Evolutionary conservation across 805 yeast genomes (phyloP).

Genomic region (Zygosaccharomyces siamensis): DNA sequence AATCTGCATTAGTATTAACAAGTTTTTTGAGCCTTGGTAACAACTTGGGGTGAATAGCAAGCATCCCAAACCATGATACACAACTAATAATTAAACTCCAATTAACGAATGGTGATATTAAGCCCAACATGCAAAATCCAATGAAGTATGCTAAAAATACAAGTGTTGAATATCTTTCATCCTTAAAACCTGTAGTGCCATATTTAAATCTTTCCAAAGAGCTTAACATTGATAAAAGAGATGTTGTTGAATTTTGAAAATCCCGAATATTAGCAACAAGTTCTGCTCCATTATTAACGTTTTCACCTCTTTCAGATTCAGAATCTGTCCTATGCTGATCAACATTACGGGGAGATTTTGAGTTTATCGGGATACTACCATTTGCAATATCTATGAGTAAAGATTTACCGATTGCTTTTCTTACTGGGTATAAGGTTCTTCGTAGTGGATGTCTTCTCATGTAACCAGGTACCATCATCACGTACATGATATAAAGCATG

Average conservation of each 20-base stretch:
- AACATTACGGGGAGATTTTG: constrained; percentile 10
- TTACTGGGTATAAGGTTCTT: constrained; percentile 39
- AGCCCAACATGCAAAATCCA: constrained; percentile 39
- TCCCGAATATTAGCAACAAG: constrained; percentile 61
- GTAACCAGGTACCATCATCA: constrained; percentile 67
- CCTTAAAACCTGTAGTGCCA: constrained; percentile 64
- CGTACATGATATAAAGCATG: constrained; percentile 47
- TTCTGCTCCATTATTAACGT: constrained; percentile 38
- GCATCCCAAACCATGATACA: constrained; percentile 52
- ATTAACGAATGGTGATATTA: constrained; percentile 52
- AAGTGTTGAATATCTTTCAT: constrained; percentile 62
- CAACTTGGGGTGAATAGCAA: constrained; percentile 57
- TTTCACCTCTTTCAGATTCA: constrained; percentile 22
- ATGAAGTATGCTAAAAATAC: constrained; percentile 43
- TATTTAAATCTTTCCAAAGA: constrained; percentile 49
- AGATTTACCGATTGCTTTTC: constrained; percentile 49
- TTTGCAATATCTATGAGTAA: constrained; percentile 38
- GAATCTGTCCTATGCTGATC: constrained; percentile 1
- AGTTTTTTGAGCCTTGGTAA: constrained; percentile 28
- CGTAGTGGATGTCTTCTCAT: constrained; percentile 60
- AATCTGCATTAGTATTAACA: constrained; percentile 27
- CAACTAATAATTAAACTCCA: constrained; percentile 57
- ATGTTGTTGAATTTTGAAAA: constrained; percentile 60
- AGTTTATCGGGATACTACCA: constrained; percentile 20
- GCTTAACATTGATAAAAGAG: constrained; percentile 47